Evolutionary conservation across 2,329 filamentous ascomycete genomes (phyloP), one percentile per base, ranked within the genome.

Genomic region (Conoideocrella luteorostrata): DNA sequence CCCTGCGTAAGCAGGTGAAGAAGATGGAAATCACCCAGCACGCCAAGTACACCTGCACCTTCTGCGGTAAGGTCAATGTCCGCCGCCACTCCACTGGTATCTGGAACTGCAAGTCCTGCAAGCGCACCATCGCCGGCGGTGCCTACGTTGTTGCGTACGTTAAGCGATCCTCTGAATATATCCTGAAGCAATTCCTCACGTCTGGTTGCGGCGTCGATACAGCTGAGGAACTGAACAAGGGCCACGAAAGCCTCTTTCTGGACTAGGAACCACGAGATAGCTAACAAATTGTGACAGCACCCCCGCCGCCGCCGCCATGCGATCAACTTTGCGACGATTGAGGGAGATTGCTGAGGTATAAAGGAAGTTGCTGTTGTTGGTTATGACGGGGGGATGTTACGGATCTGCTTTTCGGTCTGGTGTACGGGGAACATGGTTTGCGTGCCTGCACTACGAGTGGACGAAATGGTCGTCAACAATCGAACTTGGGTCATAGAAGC

Each of bases 21-120:
- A 96, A 96, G 87, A 95, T 96, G 86, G 93, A 97, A 85, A 87
- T 97, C 72, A 87, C 88, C 65, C 93, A 97, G 75, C 93, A 98
- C 80, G 88, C 89, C 77, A 86, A 86, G 71, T 97, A 96, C 68
- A 83, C 84, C 68, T 97, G 91, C 84, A 91, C 90, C 57, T 98
- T 97, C 86, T 95, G 89, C 82, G 91, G 91, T 68, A 97, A 97
- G 85, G 84, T 82, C 69, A 86, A 84, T 62, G 89, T 95, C 67
- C 89, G 89, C 79, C 84, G 91, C 66, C 78, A 88, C 67, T 83
- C 88, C 53, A 87, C 91, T 61, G 90, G 90, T 64, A 96, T 95
- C 80, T 96, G 91, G 91, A 80, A 91, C 72, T 98, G 93, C 87
- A 85, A 82, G 72, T 80, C 84, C 50, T 97, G 93, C 85, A 83